Conservation (phyloP, 257 asterid species). For the Solanum bulbocastanum region DNA sequence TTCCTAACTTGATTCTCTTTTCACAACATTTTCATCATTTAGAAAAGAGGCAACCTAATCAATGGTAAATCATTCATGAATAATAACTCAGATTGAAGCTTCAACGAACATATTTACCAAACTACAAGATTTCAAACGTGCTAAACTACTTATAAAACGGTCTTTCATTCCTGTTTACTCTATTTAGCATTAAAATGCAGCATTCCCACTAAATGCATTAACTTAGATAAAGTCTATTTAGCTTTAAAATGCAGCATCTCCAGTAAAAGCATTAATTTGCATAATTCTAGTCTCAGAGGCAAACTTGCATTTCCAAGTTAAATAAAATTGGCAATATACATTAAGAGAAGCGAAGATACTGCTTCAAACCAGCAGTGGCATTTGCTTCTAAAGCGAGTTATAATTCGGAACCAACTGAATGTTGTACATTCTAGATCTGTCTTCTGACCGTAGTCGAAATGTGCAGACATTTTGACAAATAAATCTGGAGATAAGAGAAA, state of each 20-base stretch:
- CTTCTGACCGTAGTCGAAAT: not conserved
- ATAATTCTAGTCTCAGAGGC: not conserved
- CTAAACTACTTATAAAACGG: not conserved
- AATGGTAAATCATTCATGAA: not conserved
- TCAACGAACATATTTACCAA: not conserved
- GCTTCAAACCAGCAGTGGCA: not conserved
- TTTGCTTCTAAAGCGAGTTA: not conserved
- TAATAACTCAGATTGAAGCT: not conserved
- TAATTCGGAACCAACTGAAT: not conserved
- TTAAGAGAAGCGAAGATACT: not conserved
- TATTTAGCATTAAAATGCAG: not conserved
- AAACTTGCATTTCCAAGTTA: not conserved
- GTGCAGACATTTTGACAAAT: not conserved
- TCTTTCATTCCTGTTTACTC: not conserved
- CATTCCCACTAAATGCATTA: not conserved
- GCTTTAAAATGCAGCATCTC: not conserved
- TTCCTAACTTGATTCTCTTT: not conserved
- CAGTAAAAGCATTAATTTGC: not conserved
- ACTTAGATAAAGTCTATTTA: not conserved
- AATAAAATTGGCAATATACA: not conserved
- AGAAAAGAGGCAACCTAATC: not conserved
- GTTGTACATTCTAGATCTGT: not conserved
- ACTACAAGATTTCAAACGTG: not conserved
- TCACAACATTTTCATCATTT: not conserved
- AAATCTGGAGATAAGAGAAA: not conserved